Percentiles rank a stretch among this genome's conserved stretches.
Conservation (phyloP, 2,329 filamentous ascomycete genomes). For the Fusarium denticulatum region DNA sequence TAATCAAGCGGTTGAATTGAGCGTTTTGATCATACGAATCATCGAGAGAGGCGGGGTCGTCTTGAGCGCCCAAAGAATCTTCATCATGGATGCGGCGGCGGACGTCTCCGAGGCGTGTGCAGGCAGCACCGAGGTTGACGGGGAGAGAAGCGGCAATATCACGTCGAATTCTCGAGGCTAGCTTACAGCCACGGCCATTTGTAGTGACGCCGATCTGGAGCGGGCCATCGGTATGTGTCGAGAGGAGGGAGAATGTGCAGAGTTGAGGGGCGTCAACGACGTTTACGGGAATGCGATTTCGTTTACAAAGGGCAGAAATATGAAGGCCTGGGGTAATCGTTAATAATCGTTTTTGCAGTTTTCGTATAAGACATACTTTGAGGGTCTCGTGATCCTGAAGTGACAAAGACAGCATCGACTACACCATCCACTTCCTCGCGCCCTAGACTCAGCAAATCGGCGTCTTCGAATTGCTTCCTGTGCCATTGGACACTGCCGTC, state of each 20-base stretch:
- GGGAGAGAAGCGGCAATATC: constrained; percentile 88
- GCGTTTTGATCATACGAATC: constrained; percentile 80
- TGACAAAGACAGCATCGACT: constrained; percentile 94
- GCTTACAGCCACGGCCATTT: constrained; percentile 92
- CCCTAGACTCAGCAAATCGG: constrained; percentile 80
- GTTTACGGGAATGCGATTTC: constrained; percentile 89
- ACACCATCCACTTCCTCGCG: constrained; percentile 78
- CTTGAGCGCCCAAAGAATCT: constrained; percentile 57
- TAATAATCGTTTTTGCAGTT: neutral
- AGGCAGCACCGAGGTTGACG: constrained; percentile 76
- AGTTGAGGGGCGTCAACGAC: constrained; percentile 87
- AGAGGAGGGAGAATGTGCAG: constrained; percentile 89
- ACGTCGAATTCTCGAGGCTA: constrained; percentile 86
- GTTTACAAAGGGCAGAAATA: constrained; percentile 79
- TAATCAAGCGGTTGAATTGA: constrained; percentile 85
- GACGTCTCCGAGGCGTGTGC: constrained; percentile 79
- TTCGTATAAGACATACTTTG: constrained; percentile 47
- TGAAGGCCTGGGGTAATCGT: constrained; percentile 59
- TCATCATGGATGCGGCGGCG: constrained; percentile 79
- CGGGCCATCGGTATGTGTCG: constrained; percentile 88
- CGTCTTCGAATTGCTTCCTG: constrained; percentile 72
- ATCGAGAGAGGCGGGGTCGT: constrained; percentile 67
- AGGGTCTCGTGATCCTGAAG: constrained; percentile 61
- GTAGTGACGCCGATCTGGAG: constrained; percentile 96
- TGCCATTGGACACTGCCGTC: constrained; percentile 73